Conservation (phyloP, 768 basidiomycete genomes). For the Saitozyma sp. region DNA sequence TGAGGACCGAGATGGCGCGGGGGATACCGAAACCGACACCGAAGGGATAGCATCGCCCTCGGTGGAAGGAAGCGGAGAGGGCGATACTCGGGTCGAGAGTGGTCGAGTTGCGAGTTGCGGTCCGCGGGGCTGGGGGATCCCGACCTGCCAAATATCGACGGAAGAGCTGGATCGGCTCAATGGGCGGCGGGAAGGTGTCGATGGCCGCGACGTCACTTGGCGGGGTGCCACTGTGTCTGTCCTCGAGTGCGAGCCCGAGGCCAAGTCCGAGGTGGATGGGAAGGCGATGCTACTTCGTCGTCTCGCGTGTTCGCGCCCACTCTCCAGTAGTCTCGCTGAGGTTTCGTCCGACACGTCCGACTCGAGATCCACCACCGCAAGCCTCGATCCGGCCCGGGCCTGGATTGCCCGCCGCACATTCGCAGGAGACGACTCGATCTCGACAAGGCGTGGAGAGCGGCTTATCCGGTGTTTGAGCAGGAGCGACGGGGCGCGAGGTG, state of each 20-base stretch:
- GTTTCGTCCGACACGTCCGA: not conserved
- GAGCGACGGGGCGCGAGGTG: constrained; percentile 7
- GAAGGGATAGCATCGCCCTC: constrained; percentile 3
- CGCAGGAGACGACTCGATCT: constrained; percentile 9
- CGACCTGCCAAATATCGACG: constrained; percentile 34
- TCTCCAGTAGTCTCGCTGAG: constrained; percentile 15
- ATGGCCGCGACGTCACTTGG: no score
- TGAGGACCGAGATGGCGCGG: not conserved
- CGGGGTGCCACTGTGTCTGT: no score
- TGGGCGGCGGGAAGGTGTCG: no score
- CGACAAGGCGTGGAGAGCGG: constrained; percentile 10
- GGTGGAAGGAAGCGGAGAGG: constrained; percentile 11
- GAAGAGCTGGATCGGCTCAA: constrained; percentile 14
- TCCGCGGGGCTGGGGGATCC: constrained; percentile 16
- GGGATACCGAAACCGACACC: not conserved
- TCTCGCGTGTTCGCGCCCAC: constrained; percentile 1
- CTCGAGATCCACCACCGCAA: constrained; percentile 15
- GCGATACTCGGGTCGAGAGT: constrained; percentile 11
- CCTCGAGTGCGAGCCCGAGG: no score
- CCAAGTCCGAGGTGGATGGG: constrained; percentile 8
- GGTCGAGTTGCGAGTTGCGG: constrained; percentile 14
- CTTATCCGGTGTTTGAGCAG: constrained; percentile 9
- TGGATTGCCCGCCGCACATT: constrained; percentile 14
- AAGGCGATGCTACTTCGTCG: constrained; percentile 27
- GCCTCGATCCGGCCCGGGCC: constrained; percentile 9